Evolutionary conservation across 2,329 filamentous ascomycete genomes (phyloP), one percentile per base, ranked within the genome.

Genomic region (Hymenoscyphus infarciens): DNA sequence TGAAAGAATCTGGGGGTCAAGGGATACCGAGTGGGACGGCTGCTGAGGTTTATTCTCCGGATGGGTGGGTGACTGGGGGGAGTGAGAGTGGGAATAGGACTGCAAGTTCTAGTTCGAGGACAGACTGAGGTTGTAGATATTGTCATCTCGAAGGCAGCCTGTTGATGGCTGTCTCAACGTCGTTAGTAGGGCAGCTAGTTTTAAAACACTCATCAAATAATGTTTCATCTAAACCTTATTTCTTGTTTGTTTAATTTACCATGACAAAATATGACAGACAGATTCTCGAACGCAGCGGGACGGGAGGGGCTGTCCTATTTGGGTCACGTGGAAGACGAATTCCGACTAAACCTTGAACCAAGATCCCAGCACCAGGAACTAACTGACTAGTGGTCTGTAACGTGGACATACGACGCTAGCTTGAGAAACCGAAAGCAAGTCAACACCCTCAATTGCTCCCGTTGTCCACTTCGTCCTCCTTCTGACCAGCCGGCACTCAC

Each of bases 1-100:
- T 5, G 58, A 69, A 45, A 58, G 60, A 16, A 63, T 70, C 6
- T 70, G 68, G 67, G 66, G 66, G 8, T 25, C 59, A 3, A 70
- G 54, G 19, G 29, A 61, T 69, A 10, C 68, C 66, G 3, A 55
- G 27, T n/a, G 66, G 63, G 11, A 63, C 64, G 22, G 39, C 53
- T 22, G 63, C 64, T 19, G 64, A 66, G 31, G 38, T 66, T 5
- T 58, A 59, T 61, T 35, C 59, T 8, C 66, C 64, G 15, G 35
- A 56, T 22, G 64, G 64, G 4, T 66, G 64, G 63, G 35, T 16
- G 35, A 38, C 16, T 16, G 13, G 16, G 35, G 35, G 35, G 35
- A 5, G 35, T 38, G 35, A 11, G 35, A 38, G 1, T 13, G 33
- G 33, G 2, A 16, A 1, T 38, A 13, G 11, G 35, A 38, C 35